Evolutionary conservation across 2,329 filamentous ascomycete species (phyloP).

Genomic region (Plenodomus tracheiphilus): DNA sequence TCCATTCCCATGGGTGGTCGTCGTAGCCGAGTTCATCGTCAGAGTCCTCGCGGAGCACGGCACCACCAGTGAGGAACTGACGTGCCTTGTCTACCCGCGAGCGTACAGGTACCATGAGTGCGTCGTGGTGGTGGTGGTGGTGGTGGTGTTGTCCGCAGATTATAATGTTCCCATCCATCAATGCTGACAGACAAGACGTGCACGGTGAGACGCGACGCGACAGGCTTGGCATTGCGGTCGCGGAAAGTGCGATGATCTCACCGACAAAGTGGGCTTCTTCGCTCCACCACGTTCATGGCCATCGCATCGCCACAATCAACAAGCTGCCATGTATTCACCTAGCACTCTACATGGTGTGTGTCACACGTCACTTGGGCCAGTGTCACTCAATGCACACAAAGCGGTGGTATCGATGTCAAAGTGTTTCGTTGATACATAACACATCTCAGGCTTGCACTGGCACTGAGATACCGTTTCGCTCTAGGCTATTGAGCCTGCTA

Average conservation of each 20-base stretch:
- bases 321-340: not conserved
- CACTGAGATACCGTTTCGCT: constrained; percentile 21
- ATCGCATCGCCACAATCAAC: not conserved
- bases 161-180: not conserved
- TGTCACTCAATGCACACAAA: not conserved
- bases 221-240: constrained; percentile 32
- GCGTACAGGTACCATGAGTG: constrained; percentile 45
- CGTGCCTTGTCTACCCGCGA: constrained; percentile 53
- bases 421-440: constrained; percentile 23
- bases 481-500: constrained; percentile 11
- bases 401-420: not conserved
- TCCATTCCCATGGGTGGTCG: constrained; percentile 57
- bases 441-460: constrained; percentile 34
- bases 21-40: constrained; percentile 75
- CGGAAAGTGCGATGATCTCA: constrained; percentile 26
- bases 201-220: constrained; percentile 2
- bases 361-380: not conserved
- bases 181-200: not conserved
- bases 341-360: not conserved
- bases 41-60: constrained; percentile 74
- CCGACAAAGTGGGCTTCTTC: constrained; percentile 1
- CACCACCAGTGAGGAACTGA: constrained; percentile 60
- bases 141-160: constrained; percentile 1
- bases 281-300: not conserved
- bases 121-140: constrained; percentile 6